Evolutionary conservation across 129 eudicot species (phyloP).

Genomic region (Lactuca sativa): DNA sequence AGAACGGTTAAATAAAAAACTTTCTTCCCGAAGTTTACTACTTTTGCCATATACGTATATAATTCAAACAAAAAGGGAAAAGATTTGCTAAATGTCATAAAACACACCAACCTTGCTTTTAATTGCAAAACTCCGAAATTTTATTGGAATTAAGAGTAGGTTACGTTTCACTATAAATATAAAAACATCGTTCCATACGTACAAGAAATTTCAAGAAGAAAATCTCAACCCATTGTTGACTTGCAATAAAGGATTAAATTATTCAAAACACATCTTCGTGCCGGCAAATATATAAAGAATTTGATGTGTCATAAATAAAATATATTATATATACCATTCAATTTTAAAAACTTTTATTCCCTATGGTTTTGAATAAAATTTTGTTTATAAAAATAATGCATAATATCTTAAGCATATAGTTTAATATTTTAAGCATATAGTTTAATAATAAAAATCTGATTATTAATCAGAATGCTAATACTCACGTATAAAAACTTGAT

Average conservation of each 20-base stretch:
- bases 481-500: neutral
- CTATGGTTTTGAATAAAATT: neutral
- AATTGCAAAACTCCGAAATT: slow-evolving; percentile 8
- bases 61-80: neutral
- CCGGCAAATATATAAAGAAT: neutral
- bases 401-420: neutral
- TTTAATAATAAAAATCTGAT: too few species aligned
- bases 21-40: neutral
- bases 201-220: slow-evolving; percentile 27
- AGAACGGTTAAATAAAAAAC: neutral
- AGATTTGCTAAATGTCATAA: slow-evolving; percentile 6
- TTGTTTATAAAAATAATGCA: neutral
- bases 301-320: slow-evolving; percentile 4
- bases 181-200: slow-evolving; percentile 26
- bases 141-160: slow-evolving; percentile 7
- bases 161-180: slow-evolving; percentile 18
- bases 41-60: neutral
- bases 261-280: slow-evolving; percentile 21
- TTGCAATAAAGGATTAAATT: slow-evolving; percentile 7
- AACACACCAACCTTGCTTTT: slow-evolving; percentile 33
- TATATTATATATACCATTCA: neutral
- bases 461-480: neutral
- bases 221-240: slow-evolving; percentile 29
- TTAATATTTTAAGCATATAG: neutral
- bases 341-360: neutral